Percentiles rank a stretch among this genome's conserved stretches.
Evolutionary conservation across 2,329 filamentous ascomycete genomes (phyloP).

Genomic region (Cadophora luteo-olivacea): DNA sequence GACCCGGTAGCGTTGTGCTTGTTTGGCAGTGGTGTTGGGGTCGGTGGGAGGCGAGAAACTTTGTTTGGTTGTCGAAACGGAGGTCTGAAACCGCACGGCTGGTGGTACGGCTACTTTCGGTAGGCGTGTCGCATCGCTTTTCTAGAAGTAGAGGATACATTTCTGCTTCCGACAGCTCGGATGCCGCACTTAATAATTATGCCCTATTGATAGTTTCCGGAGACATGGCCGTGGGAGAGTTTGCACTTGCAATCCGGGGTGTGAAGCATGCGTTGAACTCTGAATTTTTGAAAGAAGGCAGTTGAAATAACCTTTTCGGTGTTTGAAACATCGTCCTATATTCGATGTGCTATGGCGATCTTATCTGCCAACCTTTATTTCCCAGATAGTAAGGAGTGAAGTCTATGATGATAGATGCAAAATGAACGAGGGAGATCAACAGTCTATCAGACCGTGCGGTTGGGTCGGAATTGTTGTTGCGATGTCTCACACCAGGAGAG

Average conservation of each 20-base stretch:
- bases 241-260: not conserved
- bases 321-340: constrained; percentile 2
- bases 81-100: not conserved
- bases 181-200: not conserved
- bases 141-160: not conserved
- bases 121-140: not conserved
- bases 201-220: not conserved
- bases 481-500: not conserved
- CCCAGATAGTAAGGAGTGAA: not conserved
- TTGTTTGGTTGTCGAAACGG: not conserved
- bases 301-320: not conserved
- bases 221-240: not conserved
- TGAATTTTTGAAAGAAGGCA: not conserved
- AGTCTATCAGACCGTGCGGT: not conserved
- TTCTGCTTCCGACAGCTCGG: not conserved
- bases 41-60: not conserved
- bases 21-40: not conserved
- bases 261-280: not conserved
- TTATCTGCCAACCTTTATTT: not conserved
- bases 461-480: not conserved
- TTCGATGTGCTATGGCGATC: not conserved
- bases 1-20: not conserved
- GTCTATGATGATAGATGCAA: not conserved
- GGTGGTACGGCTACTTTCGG: not conserved
- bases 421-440: not conserved